Evolutionary conservation across 768 basidiomycete species (phyloP).

Genomic region (Tylopilus sp.): DNA sequence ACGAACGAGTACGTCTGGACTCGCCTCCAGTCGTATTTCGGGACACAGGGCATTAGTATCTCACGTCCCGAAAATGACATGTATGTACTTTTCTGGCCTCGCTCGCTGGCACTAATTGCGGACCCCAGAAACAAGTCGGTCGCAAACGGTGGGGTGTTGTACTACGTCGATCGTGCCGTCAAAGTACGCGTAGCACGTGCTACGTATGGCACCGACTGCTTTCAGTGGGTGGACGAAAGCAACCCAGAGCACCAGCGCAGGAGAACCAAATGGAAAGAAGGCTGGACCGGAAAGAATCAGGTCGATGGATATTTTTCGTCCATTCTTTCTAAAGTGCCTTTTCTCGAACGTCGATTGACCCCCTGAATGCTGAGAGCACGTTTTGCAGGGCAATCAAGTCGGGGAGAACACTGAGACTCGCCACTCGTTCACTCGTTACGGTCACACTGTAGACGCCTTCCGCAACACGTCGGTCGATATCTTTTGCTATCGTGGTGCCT

Average conservation of each 20-base stretch:
- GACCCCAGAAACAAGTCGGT: conserved; percentile 8
- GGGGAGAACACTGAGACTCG: conserved; percentile 4
- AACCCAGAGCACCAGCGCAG: background rate
- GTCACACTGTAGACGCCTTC: background rate
- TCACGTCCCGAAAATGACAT: conserved; percentile 10
- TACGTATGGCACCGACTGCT: background rate
- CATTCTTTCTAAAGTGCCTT: conserved; percentile 4
- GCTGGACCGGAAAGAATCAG: background rate
- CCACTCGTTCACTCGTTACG: background rate
- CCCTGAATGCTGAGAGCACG: background rate
- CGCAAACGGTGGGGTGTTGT: conserved; percentile 7
- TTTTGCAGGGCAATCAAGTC: background rate
- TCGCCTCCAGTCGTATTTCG: background rate
- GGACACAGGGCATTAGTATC: background rate
- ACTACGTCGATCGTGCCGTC: background rate
- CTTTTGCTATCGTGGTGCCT: conserved; percentile 1
- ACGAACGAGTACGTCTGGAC: conserved; percentile 7
- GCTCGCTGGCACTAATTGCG: background rate
- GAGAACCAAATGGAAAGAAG: background rate
- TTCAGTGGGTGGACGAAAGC: background rate
- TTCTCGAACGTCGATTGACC: background rate
- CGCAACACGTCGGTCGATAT: background rate
- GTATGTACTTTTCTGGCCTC: background rate
- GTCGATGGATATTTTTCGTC: background rate
- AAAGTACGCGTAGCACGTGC: conserved; percentile 3